These are phyloP conservation scores for Diatrype stigma DNA, from an alignment of 2,329 filamentous ascomycete species.

Conservation along the genomic window DNA sequence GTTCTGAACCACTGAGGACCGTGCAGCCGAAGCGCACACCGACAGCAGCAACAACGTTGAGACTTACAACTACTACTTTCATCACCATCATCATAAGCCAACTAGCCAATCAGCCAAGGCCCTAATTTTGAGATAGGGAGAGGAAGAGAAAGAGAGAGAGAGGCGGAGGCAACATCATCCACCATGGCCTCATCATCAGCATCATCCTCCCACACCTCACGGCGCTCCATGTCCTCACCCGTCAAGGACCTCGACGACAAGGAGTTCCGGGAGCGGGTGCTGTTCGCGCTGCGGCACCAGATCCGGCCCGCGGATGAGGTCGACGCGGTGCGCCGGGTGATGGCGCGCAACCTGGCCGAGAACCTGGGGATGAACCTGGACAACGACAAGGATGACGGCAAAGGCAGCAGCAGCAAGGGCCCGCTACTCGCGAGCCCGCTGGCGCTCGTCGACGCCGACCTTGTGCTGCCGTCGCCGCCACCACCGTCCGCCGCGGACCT, in stretches of 20 bases:
- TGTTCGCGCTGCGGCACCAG: constrained; percentile 45
- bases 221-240: neutral
- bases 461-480: constrained; percentile 28
- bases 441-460: constrained; percentile 42
- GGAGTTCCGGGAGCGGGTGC: constrained; percentile 31
- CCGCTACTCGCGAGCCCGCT: constrained; percentile 39
- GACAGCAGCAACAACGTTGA: too few species aligned
- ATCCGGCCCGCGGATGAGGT: constrained; percentile 56
- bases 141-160: too few species aligned
- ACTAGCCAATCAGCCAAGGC: too few species aligned
- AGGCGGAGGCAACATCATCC: too few species aligned
- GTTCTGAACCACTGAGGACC: too few species aligned
- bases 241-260: constrained; percentile 29
- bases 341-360: constrained; percentile 50
- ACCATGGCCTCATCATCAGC: neutral
- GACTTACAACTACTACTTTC: too few species aligned
- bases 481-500: constrained; percentile 33
- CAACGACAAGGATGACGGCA: too few species aligned
- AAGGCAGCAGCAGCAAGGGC: too few species aligned
- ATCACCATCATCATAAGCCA: too few species aligned
- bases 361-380: constrained; percentile 37
- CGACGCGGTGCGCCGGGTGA: constrained; percentile 50
- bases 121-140: too few species aligned
- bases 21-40: too few species aligned
- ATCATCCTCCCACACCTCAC: neutral